Evolutionary conservation across 1,139 yeast genomes (phyloP).

Genomic region (Sugiyamaella paludigena): DNA sequence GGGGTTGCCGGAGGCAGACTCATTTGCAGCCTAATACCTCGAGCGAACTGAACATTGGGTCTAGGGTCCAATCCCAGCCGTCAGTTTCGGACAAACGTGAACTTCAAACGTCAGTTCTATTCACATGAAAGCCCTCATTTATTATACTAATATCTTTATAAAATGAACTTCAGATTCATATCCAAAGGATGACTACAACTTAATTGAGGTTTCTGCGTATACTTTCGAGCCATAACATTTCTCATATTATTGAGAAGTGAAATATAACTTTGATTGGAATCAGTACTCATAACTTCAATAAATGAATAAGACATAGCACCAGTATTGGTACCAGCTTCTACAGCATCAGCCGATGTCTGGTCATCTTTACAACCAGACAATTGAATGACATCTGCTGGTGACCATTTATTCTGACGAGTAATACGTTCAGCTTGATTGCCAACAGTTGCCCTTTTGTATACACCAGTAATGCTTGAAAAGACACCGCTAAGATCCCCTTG

Average conservation of each 20-base stretch:
- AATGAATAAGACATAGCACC: constrained; percentile 97
- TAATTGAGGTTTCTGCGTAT: constrained; percentile 86
- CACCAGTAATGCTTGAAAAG: constrained; percentile 46
- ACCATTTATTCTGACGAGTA: constrained; percentile 59
- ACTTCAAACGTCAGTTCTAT: no score
- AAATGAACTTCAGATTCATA: constrained; percentile 18
- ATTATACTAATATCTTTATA: neutral
- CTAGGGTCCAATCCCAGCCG: no score
- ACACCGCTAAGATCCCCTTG: constrained; percentile 65
- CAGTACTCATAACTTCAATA: constrained; percentile 61
- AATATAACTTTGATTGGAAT: constrained; percentile 73
- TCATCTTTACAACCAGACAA: constrained; percentile 90
- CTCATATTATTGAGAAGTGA: constrained; percentile 81
- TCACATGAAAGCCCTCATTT: no score
- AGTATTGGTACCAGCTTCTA: constrained; percentile 71
- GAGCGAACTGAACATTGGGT: no score
- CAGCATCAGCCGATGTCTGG: constrained; percentile 77
- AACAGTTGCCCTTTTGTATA: constrained; percentile 48
- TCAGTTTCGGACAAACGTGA: no score
- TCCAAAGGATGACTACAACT: constrained; percentile 39
- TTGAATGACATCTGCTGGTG: constrained; percentile 85
- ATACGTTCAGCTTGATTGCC: constrained; percentile 44
- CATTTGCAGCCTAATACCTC: no score
- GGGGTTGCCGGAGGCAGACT: no score
- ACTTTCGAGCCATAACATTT: constrained; percentile 60